Conservation (phyloP, 257 asterid species). For the Striga asiatica region DNA sequence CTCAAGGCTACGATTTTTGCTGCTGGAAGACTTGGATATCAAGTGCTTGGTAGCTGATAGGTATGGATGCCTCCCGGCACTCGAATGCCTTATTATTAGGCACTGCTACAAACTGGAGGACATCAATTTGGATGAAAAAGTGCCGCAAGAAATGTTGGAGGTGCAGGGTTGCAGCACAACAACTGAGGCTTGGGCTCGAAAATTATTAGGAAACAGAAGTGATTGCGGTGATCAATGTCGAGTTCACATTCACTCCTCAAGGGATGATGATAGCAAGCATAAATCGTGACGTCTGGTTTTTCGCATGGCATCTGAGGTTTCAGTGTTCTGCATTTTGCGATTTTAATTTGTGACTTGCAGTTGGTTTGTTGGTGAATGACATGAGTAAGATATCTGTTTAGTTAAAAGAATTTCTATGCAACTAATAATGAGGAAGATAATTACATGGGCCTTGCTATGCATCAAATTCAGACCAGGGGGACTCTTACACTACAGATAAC, state of each 20-base stretch:
- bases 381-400: too few relatives aligned
- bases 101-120: slow-evolving; percentile 4
- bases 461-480: too few relatives aligned
- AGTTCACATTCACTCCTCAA: not conserved
- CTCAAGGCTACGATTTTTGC: not conserved
- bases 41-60: not conserved
- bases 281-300: too few relatives aligned
- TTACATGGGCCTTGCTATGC: too few relatives aligned
- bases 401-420: too few relatives aligned
- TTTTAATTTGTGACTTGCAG: too few relatives aligned
- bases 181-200: not conserved
- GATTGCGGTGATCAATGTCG: not conserved
- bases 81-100: not conserved
- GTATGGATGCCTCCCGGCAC: not conserved
- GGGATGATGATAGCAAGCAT: not conserved
- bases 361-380: too few relatives aligned
- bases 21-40: not conserved
- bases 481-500: too few relatives aligned
- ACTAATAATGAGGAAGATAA: too few relatives aligned
- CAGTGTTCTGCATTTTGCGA: too few relatives aligned
- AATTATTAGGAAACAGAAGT: not conserved
- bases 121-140: too few relatives aligned
- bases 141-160: not conserved
- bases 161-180: slow-evolving; percentile 1
- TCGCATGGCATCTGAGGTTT: too few relatives aligned